These are phyloP conservation scores for Mycogone perniciosa DNA, from an alignment of 2,329 filamentous ascomycete genomes.

Conservation along the genomic window DNA sequence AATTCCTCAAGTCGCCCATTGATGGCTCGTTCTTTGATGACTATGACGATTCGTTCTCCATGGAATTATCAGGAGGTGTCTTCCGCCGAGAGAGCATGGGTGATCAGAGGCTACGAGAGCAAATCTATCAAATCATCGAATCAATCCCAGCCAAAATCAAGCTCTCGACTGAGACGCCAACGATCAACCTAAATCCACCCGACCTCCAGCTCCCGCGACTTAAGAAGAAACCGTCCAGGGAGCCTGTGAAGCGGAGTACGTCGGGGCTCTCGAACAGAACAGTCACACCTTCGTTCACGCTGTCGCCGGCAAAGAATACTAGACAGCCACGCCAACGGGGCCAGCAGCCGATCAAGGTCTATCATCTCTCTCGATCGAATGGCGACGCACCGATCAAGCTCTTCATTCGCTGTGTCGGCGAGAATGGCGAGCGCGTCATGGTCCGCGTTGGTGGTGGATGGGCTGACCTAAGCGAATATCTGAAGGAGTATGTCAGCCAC, in stretches of 20 bases:
- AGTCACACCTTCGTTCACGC: slow-evolving; percentile 60
- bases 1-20: slow-evolving; percentile 35
- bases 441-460: slow-evolving; percentile 97
- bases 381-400: slow-evolving; percentile 88
- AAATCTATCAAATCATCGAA: slow-evolving; percentile 72
- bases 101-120: slow-evolving; percentile 68
- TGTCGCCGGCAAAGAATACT: slow-evolving; percentile 54
- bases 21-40: slow-evolving; percentile 42
- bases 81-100: slow-evolving; percentile 32
- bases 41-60: slow-evolving; percentile 35
- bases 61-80: slow-evolving; percentile 22
- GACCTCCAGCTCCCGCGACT: slow-evolving; percentile 47
- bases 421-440: slow-evolving; percentile 89
- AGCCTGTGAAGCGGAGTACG: slow-evolving; percentile 40
- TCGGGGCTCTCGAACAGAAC: slow-evolving; percentile 52
- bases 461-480: slow-evolving; percentile 91
- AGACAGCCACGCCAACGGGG: slow-evolving; percentile 43
- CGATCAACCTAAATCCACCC: slow-evolving; percentile 51
- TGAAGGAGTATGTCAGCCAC: slow-evolving; percentile 87
- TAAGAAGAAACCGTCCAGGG: slow-evolving; percentile 37
- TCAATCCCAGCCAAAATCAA: slow-evolving; percentile 75
- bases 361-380: slow-evolving; percentile 79
- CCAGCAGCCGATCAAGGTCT: slow-evolving; percentile 77
- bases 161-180: slow-evolving; percentile 51
- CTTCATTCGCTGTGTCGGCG: slow-evolving; percentile 87